Base-by-base conservation (phyloP, 2,329 filamentous ascomycete species). In the Aspergillus japonicus region DNA sequence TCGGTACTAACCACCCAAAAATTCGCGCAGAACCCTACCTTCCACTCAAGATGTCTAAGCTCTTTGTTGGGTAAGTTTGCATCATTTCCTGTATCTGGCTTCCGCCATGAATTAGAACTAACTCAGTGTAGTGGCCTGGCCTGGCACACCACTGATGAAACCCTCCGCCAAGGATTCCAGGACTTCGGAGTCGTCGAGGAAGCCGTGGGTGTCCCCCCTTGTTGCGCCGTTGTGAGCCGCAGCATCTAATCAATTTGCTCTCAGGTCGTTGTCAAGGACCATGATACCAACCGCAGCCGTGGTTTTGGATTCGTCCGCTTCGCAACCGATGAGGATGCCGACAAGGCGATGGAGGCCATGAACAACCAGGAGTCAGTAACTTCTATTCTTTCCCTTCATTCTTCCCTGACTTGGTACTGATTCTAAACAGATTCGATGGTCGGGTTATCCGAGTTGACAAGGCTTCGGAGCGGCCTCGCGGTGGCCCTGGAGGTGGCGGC, bases 241-340 rank as follows among this genome's bases (percentile, higher is more conserved):
- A 21, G 47, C 42, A 19, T 47, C 19, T 19, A 29, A 59, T 61
- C 48, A 21, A 52, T 69, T 64, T 52, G 62, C 35, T 50, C 58
- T 52, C 72, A 98, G 94, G 91, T 96, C 64, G 94, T 99, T 68
- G 93, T 98, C 71, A 98, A 96, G 82, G 94, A 99, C 78, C 91
- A 93, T 72, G 94, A 98, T 75, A 97, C 94, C 72, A 91, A 92
- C 71, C 92, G 94, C 77, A 97, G 93, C 83, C 91, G 95, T 77
- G 95, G 95, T 62, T 99, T 98, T 77, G 95, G 95, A 51, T 98
- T 98, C 77, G 94, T 99, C 65, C 90, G 93, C 69, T 99, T 94
- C 80, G 80, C 86, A 54, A 75, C 61, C 53, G 75, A 77, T 5
- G 65, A 59, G 16, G 78, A 81, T 54, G 78, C 79, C 7, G 75